Evolutionary conservation across 2,329 filamentous ascomycete species (phyloP).

Genomic region (Claviceps fusiformis): DNA sequence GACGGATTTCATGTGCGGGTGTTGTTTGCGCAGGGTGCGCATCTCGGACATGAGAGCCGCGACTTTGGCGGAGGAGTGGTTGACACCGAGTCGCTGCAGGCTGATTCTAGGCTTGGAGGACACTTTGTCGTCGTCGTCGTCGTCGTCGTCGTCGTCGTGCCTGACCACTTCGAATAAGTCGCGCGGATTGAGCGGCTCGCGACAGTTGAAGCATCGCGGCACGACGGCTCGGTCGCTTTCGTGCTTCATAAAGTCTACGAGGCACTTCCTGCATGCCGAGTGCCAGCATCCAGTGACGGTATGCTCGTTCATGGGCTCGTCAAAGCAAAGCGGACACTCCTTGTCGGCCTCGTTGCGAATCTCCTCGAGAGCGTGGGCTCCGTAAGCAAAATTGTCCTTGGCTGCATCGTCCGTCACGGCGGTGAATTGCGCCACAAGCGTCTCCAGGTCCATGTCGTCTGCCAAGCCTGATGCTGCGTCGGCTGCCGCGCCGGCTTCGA

Average conservation of each 20-base stretch:
- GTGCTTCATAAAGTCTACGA: conserved; percentile 82
- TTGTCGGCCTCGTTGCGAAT: conserved; percentile 80
- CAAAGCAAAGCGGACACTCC: conserved; percentile 88
- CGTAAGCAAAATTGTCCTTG: conserved; percentile 52
- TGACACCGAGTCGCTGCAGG: conserved; percentile 45
- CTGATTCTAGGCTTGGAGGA: conserved; percentile 39
- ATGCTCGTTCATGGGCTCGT: conserved; percentile 92
- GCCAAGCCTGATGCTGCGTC: conserved; percentile 70
- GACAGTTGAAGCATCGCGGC: conserved; percentile 82
- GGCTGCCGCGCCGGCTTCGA: conserved; percentile 59
- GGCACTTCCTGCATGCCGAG: conserved; percentile 84
- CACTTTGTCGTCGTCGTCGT: conserved; percentile 24
- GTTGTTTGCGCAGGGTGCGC: conserved; percentile 48
- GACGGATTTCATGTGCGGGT: conserved; percentile 69
- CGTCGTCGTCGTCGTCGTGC: conserved; percentile 44
- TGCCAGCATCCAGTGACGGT: conserved; percentile 96
- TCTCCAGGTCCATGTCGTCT: conserved; percentile 91
- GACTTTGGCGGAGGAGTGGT: conserved; percentile 77
- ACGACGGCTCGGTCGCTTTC: conserved; percentile 63
- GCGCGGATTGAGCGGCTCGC: conserved; percentile 64
- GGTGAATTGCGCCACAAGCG: conserved; percentile 74
- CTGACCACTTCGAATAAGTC: conserved; percentile 89
- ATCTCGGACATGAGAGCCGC: conserved; percentile 65
- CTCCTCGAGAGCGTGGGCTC: conserved; percentile 74
- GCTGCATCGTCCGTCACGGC: conserved; percentile 50